Evolutionary conservation across 1,139 yeast genomes (phyloP).

Genomic region (Magnusiomyces magnusii): DNA sequence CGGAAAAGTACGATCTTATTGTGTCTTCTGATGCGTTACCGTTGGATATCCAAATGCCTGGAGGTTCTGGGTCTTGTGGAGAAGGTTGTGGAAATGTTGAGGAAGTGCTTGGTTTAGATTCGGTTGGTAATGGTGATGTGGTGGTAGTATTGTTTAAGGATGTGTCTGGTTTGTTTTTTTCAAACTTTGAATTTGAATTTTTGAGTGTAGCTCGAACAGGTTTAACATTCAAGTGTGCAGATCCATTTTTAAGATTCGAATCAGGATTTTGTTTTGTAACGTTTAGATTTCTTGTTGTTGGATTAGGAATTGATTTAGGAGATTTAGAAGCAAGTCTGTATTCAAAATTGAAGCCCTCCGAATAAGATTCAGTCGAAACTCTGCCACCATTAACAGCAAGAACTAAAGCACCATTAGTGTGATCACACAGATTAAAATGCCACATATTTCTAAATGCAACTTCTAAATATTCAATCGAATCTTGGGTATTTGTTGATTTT

Average conservation of each 20-base stretch:
- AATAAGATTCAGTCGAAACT: constrained; percentile 37
- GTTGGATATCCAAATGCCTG: constrained; percentile 38
- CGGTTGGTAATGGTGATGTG: background rate
- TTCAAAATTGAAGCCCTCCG: constrained; percentile 46
- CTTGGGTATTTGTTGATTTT: constrained; percentile 22
- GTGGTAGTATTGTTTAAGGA: background rate
- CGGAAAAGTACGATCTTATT: constrained; percentile 29
- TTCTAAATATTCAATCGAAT: constrained; percentile 42
- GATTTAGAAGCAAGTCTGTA: constrained; percentile 30
- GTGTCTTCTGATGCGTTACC: constrained; percentile 32
- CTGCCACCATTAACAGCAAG: constrained; percentile 39
- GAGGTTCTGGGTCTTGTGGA: constrained; percentile 17
- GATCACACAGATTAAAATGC: constrained; percentile 70
- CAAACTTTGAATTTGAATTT: background rate
- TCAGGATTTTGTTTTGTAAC: background rate
- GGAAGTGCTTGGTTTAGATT: background rate
- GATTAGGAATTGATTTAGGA: background rate
- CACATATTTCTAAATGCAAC: constrained; percentile 64
- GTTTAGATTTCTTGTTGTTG: background rate
- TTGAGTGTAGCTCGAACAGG: background rate
- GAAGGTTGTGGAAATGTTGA: background rate
- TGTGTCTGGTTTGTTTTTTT: background rate
- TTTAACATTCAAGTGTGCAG: background rate
- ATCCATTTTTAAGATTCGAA: too few species aligned
- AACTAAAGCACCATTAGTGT: constrained; percentile 39